phyloP scores from a whole-genome alignment of 1,284 basidiomycete species.

The Trametes pubescens region DNA sequence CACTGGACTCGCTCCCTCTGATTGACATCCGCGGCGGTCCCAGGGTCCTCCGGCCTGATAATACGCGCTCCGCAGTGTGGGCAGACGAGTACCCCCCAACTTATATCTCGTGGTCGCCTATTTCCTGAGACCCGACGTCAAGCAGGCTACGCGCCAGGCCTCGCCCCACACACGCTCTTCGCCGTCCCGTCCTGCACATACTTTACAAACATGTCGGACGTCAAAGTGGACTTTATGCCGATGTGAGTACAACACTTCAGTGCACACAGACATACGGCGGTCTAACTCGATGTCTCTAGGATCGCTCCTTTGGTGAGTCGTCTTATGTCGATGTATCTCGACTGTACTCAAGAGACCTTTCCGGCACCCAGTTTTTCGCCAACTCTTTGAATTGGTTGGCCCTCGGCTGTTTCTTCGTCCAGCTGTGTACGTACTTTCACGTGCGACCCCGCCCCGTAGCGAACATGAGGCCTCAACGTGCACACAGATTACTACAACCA shows the following conservation, averaged over 20 bases:
- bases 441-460: too few relatives aligned
- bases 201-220: not conserved
- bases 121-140: not conserved
- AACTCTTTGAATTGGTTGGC: constrained; percentile 21
- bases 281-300: not conserved
- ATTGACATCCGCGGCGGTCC: not conserved
- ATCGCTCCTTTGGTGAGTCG: constrained; percentile 16
- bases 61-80: not conserved
- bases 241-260: not conserved
- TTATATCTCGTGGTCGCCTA: not conserved
- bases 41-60: not conserved
- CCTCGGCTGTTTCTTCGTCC: constrained; percentile 15
- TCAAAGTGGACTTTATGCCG: constrained; percentile 6
- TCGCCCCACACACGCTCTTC: not conserved
- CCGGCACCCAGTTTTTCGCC: constrained; percentile 11
- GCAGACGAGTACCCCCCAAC: not conserved
- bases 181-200: too few relatives aligned
- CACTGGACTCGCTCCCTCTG: not conserved
- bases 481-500: constrained; percentile 13
- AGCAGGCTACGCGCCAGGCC: constrained; percentile 1
- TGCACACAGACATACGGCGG: not conserved
- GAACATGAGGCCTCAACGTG: not conserved
- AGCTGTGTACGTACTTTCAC: constrained; percentile 6
- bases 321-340: not conserved
- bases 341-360: not conserved